Conservation (phyloP, 768 basidiomycete genomes). For the Pleurotus citrinopileatus region DNA sequence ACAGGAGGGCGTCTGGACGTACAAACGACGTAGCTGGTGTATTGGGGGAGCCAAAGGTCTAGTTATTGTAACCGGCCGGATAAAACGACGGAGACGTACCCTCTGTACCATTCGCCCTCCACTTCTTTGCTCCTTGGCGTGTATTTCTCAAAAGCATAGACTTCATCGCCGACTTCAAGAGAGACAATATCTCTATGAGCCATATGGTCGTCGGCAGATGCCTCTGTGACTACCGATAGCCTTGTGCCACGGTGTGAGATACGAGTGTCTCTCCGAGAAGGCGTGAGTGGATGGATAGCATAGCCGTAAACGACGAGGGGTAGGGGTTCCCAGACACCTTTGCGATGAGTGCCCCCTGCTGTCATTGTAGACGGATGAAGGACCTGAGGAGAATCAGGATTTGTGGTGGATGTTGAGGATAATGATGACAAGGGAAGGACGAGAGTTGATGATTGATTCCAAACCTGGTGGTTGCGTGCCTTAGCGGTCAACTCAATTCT, state of each 20-base stretch:
- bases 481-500: too few species aligned
- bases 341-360: slow-evolving; percentile 11
- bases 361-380: slow-evolving; percentile 1
- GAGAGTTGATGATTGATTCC: neutral
- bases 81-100: slow-evolving; percentile 52
- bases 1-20: slow-evolving; percentile 73
- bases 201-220: slow-evolving; percentile 59
- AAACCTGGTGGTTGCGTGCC: neutral
- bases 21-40: slow-evolving; percentile 77
- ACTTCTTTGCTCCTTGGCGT: slow-evolving; percentile 68
- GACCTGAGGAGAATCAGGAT: neutral
- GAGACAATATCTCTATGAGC: slow-evolving; percentile 75
- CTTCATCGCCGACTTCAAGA: slow-evolving; percentile 93
- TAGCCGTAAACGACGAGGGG: slow-evolving; percentile 86
- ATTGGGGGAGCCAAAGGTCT: neutral
- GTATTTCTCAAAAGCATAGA: slow-evolving; percentile 96
- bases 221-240: slow-evolving; percentile 60
- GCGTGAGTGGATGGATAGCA: slow-evolving; percentile 80
- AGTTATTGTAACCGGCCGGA: slow-evolving; percentile 5
- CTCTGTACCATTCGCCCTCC: slow-evolving; percentile 89
- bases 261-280: slow-evolving; percentile 71
- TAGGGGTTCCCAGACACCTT: slow-evolving; percentile 48
- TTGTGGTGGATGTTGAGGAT: too few species aligned
- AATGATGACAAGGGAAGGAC: neutral
- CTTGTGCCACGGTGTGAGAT: slow-evolving; percentile 50